Base-by-base conservation (phyloP, 2,329 filamentous ascomycete species). In the Diaporthe humulicola region DNA sequence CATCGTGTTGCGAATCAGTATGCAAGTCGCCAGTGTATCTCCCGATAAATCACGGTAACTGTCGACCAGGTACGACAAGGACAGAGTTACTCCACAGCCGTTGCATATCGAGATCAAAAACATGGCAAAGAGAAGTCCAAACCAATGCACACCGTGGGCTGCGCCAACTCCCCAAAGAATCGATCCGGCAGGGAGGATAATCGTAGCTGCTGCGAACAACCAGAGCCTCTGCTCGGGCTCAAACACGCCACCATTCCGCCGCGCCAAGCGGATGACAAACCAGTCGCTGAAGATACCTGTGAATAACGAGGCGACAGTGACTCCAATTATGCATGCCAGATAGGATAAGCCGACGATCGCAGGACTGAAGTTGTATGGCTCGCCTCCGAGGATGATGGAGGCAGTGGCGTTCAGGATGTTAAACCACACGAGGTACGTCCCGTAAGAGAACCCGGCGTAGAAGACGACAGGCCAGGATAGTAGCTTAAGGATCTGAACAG, bases 131-230 rank as follows among this genome's bases (percentile, higher is more conserved):
- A 89, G 80, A 8, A 87, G 79, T 1, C 87, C 88, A 58, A 88
- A 76, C 75, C 75, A 76, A 38, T 88, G 87, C n/a, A 89, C 77
- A 6, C 82, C 76, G 45, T 87, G 83, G 56, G 85, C 86, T 3
- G 88, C 86, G 7, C 88, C 88, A 0, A 89, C 85, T 40, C 88
- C 88, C 87, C 87, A 89, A 1, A 88, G 79, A 52, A 89, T 83
- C 5, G 88, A 80, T 0, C 83, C 84, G 14, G 81, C 83, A 0
- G 87, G 86, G 7, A 87, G 81, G 36, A 88, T 77, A 5, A 89
- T 72, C 15, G 85, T 73, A 15, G 83, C 84, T 1, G 81, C 74
- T 4, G 75, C 69, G 45, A 83, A 81, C 5, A 81, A 76, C 81
- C 81, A 82, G 9, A 82, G 78, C n/a, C 80, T 79, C 57, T 81